phyloP scores from a whole-genome alignment of 2,329 filamentous ascomycete species.

The Drechmeria coniospora region DNA sequence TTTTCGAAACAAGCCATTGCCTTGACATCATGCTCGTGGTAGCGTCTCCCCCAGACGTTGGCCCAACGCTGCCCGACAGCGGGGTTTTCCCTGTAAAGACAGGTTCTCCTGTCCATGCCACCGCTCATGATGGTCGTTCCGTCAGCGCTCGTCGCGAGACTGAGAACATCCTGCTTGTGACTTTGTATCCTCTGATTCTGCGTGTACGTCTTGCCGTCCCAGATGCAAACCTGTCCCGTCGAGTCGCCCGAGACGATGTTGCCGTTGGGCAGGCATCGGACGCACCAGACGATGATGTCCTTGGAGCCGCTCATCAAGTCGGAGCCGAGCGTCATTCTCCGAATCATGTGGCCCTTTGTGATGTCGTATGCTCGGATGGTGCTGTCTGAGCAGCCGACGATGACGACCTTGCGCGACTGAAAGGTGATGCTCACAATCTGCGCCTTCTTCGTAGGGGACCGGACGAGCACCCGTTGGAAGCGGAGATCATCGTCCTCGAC shows the following conservation, averaged over 20 bases:
- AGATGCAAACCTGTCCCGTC: slow-evolving; percentile 82
- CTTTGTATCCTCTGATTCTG: slow-evolving; percentile 72
- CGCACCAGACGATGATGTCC: slow-evolving; percentile 82
- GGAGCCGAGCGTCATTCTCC: slow-evolving; percentile 74
- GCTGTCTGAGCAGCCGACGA: slow-evolving; percentile 92
- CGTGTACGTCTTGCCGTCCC: slow-evolving; percentile 85
- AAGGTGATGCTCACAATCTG: slow-evolving; percentile 86
- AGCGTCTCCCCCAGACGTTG: slow-evolving; percentile 71
- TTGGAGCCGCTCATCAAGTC: slow-evolving; percentile 63
- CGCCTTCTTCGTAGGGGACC: slow-evolving; percentile 68
- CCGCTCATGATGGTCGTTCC: slow-evolving; percentile 75
- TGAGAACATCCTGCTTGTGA: slow-evolving; percentile 81
- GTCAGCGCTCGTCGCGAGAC: slow-evolving; percentile 67
- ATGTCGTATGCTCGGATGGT: slow-evolving; percentile 87
- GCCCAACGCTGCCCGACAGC: slow-evolving; percentile 56
- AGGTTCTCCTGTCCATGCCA: slow-evolving; percentile 79
- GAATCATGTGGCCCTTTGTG: slow-evolving; percentile 56
- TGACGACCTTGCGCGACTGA: slow-evolving; percentile 65
- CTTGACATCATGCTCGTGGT: slow-evolving; percentile 91
- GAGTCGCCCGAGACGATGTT: slow-evolving; percentile 93
- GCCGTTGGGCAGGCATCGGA: slow-evolving; percentile 74
- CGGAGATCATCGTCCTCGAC: slow-evolving; percentile 71
- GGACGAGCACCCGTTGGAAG: slow-evolving; percentile 61
- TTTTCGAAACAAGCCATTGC: slow-evolving; percentile 83
- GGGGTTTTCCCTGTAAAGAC: slow-evolving; percentile 57